Evolutionary conservation across 306 rosid species (phyloP).

Genomic region (Astragalus membranaceus): DNA sequence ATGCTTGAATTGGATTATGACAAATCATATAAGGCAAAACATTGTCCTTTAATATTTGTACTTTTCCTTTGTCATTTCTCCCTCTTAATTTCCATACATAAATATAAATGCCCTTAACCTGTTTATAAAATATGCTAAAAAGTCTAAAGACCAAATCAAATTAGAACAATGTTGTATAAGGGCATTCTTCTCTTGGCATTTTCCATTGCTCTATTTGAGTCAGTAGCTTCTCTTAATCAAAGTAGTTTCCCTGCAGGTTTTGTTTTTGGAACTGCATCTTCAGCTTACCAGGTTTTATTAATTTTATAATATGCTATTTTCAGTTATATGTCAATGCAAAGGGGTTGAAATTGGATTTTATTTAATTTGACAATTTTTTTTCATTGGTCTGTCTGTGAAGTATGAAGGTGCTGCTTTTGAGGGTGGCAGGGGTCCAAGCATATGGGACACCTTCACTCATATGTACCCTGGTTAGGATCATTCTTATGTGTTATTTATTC

Average conservation of each 20-base stretch:
- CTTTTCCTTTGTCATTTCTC: neutral
- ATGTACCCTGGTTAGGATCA: neutral
- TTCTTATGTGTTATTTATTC: neutral
- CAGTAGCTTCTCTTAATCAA: conserved; percentile 19
- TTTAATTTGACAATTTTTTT: neutral
- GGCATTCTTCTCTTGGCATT: neutral
- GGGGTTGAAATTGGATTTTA: neutral
- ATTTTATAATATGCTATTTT: neutral
- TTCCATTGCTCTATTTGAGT: neutral
- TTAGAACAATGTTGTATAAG: neutral
- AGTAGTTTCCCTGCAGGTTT: conserved; percentile 31
- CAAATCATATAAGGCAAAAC: neutral
- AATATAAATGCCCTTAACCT: neutral
- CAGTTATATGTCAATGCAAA: neutral
- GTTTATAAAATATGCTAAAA: neutral
- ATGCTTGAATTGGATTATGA: neutral
- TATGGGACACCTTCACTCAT: conserved; percentile 42
- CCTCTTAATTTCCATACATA: neutral
- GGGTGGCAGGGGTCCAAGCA: conserved; percentile 48
- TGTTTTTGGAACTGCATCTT: conserved; percentile 35
- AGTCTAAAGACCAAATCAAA: neutral
- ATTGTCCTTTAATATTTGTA: neutral
- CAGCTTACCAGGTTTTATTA: conserved; percentile 38
- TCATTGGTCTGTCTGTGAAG: conserved; percentile 2
- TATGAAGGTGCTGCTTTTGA: conserved; percentile 45